phyloP scores from a whole-genome alignment of 495 filamentous ascomycete species.

The Penicillium alfredii region DNA sequence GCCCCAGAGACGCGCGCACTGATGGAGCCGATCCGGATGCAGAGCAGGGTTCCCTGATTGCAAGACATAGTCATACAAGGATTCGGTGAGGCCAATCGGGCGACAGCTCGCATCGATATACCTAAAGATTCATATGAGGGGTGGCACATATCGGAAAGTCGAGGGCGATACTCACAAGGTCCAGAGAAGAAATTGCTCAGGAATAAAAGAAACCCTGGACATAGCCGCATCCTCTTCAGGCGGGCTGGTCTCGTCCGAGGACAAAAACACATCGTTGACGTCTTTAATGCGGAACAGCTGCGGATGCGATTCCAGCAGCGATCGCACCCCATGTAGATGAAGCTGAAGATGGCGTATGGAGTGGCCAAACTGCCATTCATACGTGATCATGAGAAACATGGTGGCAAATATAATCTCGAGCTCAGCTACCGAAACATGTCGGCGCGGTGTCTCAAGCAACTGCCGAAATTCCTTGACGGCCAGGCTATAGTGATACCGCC shows the following conservation, averaged over 20 bases:
- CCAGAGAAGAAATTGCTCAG: slow-evolving; percentile 38
- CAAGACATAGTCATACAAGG: slow-evolving; percentile 33
- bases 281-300: slow-evolving; percentile 33
- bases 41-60: slow-evolving; percentile 33
- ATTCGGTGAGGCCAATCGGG: slow-evolving; percentile 32
- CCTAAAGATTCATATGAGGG: slow-evolving; percentile 14
- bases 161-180: slow-evolving; percentile 24
- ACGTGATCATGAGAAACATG: slow-evolving; percentile 39
- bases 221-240: slow-evolving; percentile 8
- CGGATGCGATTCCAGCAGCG: slow-evolving; percentile 34
- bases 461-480: slow-evolving; percentile 42
- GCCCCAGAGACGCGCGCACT: slow-evolving; percentile 37
- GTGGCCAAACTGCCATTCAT: slow-evolving; percentile 41
- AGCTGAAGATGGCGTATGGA: slow-evolving; percentile 37
- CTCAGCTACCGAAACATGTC: slow-evolving; percentile 23
- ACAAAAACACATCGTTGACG: slow-evolving; percentile 29
- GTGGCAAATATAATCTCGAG: slow-evolving; percentile 37
- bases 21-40: slow-evolving; percentile 36
- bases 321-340: slow-evolving; percentile 38
- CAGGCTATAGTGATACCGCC: slow-evolving; percentile 36
- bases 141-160: background rate
- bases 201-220: slow-evolving; percentile 32
- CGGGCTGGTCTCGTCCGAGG: slow-evolving; percentile 12
- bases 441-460: slow-evolving; percentile 29
- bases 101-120: slow-evolving; percentile 36